Evolutionary conservation across 2,329 filamentous ascomycete genomes (phyloP).

Genomic region (Sporothrix luriei): DNA sequence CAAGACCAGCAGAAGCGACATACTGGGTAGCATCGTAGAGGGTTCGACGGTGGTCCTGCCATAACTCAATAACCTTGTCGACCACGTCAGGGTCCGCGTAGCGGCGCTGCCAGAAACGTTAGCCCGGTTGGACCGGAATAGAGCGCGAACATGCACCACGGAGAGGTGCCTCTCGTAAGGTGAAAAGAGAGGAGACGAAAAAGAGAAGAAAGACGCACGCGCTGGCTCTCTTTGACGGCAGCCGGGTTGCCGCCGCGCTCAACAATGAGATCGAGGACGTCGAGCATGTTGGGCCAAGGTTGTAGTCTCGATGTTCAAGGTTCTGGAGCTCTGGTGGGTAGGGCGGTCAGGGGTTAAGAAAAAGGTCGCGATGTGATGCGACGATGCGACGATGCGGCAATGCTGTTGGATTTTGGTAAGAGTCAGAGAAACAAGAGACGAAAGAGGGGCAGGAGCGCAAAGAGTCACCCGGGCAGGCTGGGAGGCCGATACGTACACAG

Average conservation of each 20-base stretch:
- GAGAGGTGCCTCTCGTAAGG: neutral
- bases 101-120: constrained; percentile 54
- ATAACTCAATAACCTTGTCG: constrained; percentile 85
- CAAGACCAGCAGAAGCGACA: neutral
- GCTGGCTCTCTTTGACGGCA: constrained; percentile 88
- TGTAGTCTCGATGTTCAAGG: neutral
- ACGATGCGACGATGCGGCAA: constrained; percentile 3
- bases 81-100: constrained; percentile 80
- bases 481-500: neutral
- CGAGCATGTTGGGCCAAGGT: constrained; percentile 42
- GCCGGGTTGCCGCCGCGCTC: constrained; percentile 91
- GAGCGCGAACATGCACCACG: neutral
- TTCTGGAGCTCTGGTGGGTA: neutral
- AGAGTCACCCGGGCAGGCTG: neutral
- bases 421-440: constrained; percentile 8
- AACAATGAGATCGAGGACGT: constrained; percentile 75
- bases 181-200: neutral
- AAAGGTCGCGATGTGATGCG: constrained; percentile 16
- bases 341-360: neutral
- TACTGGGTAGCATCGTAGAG: constrained; percentile 61
- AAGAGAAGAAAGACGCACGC: constrained; percentile 41
- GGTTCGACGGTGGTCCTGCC: constrained; percentile 77
- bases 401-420: constrained; percentile 16
- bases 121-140: neutral
- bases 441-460: neutral